Percentiles rank a stretch among this genome's conserved stretches.
These are phyloP conservation scores for Colletotrichum tropicicola DNA, from an alignment of 2,329 filamentous ascomycete genomes.

Conservation along the genomic window DNA sequence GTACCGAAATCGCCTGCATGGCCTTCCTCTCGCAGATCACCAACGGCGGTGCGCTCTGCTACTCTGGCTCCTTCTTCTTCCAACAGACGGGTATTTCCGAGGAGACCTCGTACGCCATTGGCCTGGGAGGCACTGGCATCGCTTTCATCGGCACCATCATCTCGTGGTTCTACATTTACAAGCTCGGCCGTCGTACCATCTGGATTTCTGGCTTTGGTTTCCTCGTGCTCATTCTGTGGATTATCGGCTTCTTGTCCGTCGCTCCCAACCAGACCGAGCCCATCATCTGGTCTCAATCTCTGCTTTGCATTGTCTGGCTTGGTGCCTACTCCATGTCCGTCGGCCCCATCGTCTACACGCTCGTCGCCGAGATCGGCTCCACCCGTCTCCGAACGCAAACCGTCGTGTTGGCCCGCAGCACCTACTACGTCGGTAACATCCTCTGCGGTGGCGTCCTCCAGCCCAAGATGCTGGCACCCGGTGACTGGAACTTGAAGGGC, in stretches of 20 bases:
- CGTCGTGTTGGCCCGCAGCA: conserved; percentile 52
- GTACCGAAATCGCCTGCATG: conserved; percentile 55
- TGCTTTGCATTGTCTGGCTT: conserved; percentile 54
- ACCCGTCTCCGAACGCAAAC: conserved; percentile 57
- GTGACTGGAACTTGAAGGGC: conserved; percentile 49
- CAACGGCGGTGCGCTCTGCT: conserved; percentile 49
- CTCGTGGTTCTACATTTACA: conserved; percentile 53
- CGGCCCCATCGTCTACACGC: conserved; percentile 55
- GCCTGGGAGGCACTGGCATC: conserved; percentile 51
- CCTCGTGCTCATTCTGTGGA: conserved; percentile 50
- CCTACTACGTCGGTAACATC: conserved; percentile 52
- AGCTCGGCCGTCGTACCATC: conserved; percentile 51
- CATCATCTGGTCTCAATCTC: conserved; percentile 50
- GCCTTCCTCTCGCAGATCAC: conserved; percentile 52
- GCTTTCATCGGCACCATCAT: conserved; percentile 53
- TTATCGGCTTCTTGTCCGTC: conserved; percentile 51
- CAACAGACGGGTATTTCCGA: conserved; percentile 51
- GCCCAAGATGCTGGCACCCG: conserved; percentile 47
- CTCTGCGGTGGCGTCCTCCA: conserved; percentile 49
- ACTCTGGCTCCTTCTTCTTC: conserved; percentile 56
- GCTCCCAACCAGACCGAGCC: conserved; percentile 43
- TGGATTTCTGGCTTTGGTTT: conserved; percentile 49
- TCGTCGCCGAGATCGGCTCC: conserved; percentile 53
- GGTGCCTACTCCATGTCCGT: conserved; percentile 52
- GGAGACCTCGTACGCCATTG: conserved; percentile 49